phyloP scores from a whole-genome alignment of 1,139 yeast genomes.

The Blastobotrys indianensis region DNA sequence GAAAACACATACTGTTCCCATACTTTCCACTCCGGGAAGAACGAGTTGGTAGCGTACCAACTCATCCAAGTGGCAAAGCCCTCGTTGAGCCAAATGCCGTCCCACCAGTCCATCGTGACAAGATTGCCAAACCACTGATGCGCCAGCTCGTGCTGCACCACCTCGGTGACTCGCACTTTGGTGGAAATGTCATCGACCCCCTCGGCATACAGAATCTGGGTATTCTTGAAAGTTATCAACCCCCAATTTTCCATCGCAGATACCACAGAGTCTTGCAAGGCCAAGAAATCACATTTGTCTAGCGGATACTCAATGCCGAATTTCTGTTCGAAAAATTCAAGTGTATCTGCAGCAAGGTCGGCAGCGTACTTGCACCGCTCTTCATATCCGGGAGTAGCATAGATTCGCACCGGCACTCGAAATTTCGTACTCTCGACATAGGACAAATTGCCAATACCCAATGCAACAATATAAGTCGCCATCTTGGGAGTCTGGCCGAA shows the following conservation, averaged over 20 bases:
- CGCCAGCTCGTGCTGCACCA: constrained; percentile 83
- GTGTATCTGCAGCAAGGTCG: constrained; percentile 67
- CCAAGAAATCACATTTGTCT: constrained; percentile 78
- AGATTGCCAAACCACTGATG: constrained; percentile 93
- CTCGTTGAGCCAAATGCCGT: constrained; percentile 85
- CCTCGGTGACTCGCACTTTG: constrained; percentile 76
- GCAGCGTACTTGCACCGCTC: constrained; percentile 62
- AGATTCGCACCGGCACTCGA: constrained; percentile 73
- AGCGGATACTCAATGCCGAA: constrained; percentile 72
- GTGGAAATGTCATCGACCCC: constrained; percentile 60
- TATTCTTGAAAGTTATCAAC: constrained; percentile 72
- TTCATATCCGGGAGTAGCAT: constrained; percentile 69
- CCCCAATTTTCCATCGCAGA: constrained; percentile 97
- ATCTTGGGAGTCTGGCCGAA: constrained; percentile 60
- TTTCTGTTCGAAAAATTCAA: constrained; percentile 63
- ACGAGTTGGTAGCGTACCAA: constrained; percentile 66
- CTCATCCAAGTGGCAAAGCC: constrained; percentile 93
- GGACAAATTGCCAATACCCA: constrained; percentile 71
- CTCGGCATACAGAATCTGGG: constrained; percentile 64
- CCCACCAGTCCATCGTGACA: constrained; percentile 95
- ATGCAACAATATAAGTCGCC: constrained; percentile 72
- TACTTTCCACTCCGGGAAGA: constrained; percentile 82
- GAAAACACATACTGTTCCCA: constrained; percentile 70
- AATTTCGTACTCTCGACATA: constrained; percentile 51
- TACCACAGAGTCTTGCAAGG: constrained; percentile 75